Base-by-base conservation (phyloP, 257 asterid genomes). In the Parsonsia alboflavescens region DNA sequence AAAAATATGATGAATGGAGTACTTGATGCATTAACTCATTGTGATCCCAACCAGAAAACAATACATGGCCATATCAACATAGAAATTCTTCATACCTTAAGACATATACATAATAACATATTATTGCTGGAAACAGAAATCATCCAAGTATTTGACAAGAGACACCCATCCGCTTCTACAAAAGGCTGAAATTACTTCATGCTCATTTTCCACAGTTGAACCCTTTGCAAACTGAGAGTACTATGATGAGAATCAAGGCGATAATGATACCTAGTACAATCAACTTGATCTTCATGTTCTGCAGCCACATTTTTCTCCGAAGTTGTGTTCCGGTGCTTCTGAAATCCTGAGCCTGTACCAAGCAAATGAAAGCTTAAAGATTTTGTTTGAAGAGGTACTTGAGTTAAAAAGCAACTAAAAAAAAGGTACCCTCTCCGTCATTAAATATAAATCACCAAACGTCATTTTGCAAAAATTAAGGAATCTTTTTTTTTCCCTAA, bases 271-370 rank as follows among this genome's bases (percentile, higher is more conserved):
- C 96, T 69, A 89, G 78, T 16, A 91, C 96, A 15, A 91, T 88
- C 84, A 91, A 81, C 85, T 91, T 91, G 79, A 91, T 81, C 85
- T 91, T 91, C 97, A 89, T 91, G 89, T 91, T 89, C 80, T 89
- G 93, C 74, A 91, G 85, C 97, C 97, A 91, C 96, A 91, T 91
- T 80, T 89, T 91, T 76, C 96, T 85, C 84, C 97, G 79, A 54
- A 89, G 86, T 75, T 86, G 78, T 21, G 92, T 89, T 81, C 96
- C 97, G 22, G 85, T 81, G 45, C 75, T 80, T 82, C 90, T 84
- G 84, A 91, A 91, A 80, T 88, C 97, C 87, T 87, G 96, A 73
- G 97, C 97, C 97, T 91, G 89, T 62, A 28, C 77, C 61, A 28
- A 28, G 36, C 26, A 63, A 33, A 74, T 24, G 36, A 30, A 48